A percentile compares a stretch with the other conserved stretches of the same genome.
phyloP scores from a whole-genome alignment of 139 green algal genomes.

The Closterium sp. region DNA sequence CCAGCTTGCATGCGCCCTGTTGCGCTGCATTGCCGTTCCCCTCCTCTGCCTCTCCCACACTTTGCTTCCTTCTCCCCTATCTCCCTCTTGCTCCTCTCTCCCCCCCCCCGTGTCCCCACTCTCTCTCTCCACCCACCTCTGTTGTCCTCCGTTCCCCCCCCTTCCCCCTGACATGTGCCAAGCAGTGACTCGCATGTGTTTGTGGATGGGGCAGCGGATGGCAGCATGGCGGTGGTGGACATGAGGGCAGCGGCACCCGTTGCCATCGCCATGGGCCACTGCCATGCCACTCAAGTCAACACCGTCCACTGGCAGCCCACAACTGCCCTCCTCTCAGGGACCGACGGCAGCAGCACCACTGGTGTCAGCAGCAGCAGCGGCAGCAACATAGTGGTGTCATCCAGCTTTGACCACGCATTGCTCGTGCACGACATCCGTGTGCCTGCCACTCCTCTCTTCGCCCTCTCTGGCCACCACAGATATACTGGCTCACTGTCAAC shows the following conservation, averaged over 20 bases:
- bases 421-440: conserved; percentile 38
- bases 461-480: conserved; percentile 22
- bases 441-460: conserved; percentile 4
- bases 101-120: neutral
- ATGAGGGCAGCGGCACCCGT: conserved; percentile 5
- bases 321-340: neutral
- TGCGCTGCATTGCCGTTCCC: neutral
- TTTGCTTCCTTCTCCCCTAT: neutral
- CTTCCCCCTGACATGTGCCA: neutral
- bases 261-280: neutral
- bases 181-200: conserved; percentile 26
- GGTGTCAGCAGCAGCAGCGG: neutral
- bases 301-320: conserved; percentile 45
- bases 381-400: conserved; percentile 31
- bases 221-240: conserved; percentile 31
- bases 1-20: neutral
- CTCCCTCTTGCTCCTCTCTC: neutral
- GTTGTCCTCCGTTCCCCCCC: neutral
- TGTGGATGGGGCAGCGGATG: conserved; percentile 39
- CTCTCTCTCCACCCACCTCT: neutral
- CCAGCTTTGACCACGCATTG: conserved; percentile 30
- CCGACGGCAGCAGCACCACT: neutral
- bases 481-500: neutral
- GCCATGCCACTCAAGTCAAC: conserved; percentile 30
- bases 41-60: neutral